Conservation (phyloP, 495 filamentous ascomycete genomes). For the Peziza echinospora region DNA sequence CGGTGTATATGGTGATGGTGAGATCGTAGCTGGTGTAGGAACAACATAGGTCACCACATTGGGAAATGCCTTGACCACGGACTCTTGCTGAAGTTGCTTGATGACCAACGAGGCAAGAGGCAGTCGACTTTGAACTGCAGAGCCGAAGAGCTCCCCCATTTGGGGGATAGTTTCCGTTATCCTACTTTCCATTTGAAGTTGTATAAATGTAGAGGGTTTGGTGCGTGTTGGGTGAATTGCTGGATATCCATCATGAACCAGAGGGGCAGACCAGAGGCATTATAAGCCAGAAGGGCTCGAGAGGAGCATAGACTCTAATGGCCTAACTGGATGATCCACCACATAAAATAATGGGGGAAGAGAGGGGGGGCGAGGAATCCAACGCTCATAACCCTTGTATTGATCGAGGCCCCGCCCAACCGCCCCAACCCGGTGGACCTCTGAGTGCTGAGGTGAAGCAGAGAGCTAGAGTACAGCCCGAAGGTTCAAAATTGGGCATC, state of each 20-base stretch:
- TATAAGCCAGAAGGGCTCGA: no score
- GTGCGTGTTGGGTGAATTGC: no score
- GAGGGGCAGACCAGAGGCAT: no score
- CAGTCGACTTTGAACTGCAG: neutral
- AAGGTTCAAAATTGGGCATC: neutral
- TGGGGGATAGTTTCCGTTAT: neutral
- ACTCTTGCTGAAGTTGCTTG: no score
- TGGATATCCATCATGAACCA: no score
- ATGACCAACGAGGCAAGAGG: neutral
- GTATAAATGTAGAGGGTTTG: no score
- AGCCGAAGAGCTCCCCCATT: neutral
- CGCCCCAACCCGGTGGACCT: neutral
- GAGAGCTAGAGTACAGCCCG: neutral
- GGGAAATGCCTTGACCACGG: neutral
- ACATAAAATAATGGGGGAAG: no score
- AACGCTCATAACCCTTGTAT: neutral
- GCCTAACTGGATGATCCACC: no score
- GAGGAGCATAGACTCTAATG: no score
- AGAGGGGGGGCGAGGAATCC: neutral
- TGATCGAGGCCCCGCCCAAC: neutral
- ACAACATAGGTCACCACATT: neutral
- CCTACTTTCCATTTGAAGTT: neutral
- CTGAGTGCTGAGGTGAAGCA: neutral
- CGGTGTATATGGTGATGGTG: neutral
- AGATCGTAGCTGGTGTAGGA: neutral